phyloP scores from a whole-genome alignment of 139 green algal species.

The Haematococcus sp. region DNA sequence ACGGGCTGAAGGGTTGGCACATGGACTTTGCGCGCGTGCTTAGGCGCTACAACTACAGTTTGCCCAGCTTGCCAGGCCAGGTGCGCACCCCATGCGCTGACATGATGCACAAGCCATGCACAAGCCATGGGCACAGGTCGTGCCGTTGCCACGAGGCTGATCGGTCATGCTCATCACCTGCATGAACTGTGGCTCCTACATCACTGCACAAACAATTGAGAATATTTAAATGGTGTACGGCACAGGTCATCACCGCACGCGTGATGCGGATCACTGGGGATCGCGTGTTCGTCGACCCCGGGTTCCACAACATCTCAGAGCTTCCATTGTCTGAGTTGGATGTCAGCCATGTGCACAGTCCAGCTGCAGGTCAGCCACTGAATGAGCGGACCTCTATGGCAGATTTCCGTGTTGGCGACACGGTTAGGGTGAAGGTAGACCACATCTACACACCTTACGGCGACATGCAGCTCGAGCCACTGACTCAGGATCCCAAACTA shows the following conservation, averaged over 20 bases:
- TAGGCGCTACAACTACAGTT: conserved; percentile 19
- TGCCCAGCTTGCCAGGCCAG: conserved; percentile 10
- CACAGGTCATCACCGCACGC: background rate
- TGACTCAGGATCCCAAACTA: background rate
- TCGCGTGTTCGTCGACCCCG: conserved; percentile 15
- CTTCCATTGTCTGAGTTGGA: conserved; percentile 8
- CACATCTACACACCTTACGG: conserved; percentile 18
- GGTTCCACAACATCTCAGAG: conserved; percentile 17
- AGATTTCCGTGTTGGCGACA: conserved; percentile 18
- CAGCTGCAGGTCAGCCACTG: background rate
- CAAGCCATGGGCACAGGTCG: too few relatives aligned
- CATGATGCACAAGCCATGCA: too few relatives aligned
- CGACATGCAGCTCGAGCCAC: conserved; percentile 23
- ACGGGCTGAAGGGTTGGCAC: background rate
- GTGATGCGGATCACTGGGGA: conserved; percentile 4
- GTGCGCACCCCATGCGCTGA: background rate
- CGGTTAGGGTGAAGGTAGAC: conserved; percentile 8
- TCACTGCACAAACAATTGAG: too few relatives aligned
- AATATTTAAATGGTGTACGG: background rate
- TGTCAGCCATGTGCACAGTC: background rate
- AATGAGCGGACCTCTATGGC: background rate
- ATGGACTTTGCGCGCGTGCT: background rate
- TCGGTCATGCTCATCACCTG: too few relatives aligned
- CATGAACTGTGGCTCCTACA: too few relatives aligned
- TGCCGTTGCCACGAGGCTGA: too few relatives aligned